phyloP scores from a whole-genome alignment of 805 yeast species.

The Metschnikowia borealis region DNA sequence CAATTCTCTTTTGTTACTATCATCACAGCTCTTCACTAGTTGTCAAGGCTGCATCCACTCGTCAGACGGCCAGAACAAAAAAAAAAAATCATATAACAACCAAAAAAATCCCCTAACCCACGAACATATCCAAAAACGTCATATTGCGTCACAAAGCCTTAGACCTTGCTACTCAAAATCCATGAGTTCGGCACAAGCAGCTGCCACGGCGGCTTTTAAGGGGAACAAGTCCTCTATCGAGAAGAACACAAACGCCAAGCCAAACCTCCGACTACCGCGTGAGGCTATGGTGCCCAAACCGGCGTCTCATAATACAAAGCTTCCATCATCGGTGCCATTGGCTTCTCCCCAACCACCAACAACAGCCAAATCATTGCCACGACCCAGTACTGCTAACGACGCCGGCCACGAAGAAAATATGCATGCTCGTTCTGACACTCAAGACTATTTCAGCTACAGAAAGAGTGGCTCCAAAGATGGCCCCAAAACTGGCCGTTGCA shows the following conservation, averaged over 20 bases:
- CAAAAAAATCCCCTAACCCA: background rate
- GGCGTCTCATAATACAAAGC: background rate
- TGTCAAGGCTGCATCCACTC: background rate
- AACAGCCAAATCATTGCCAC: background rate
- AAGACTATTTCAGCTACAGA: constrained; percentile 10
- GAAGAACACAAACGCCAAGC: constrained; percentile 1
- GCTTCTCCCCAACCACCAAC: background rate
- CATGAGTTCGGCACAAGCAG: constrained; percentile 35
- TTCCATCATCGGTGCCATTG: background rate
- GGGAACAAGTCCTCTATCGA: constrained; percentile 11
- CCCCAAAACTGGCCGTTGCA: constrained; percentile 7
- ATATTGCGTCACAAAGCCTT: background rate
- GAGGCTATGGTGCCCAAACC: background rate
- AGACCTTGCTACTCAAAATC: background rate
- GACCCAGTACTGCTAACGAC: background rate
- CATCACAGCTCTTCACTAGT: background rate
- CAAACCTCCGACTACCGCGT: constrained; percentile 7
- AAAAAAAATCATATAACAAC: too few species aligned
- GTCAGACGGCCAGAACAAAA: background rate
- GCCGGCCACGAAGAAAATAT: background rate
- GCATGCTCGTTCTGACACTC: background rate
- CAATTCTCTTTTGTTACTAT: background rate
- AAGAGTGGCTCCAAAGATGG: constrained; percentile 3
- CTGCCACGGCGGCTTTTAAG: constrained; percentile 43
- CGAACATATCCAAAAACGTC: background rate